phyloP scores from a whole-genome alignment of 1,284 basidiomycete genomes.

The Rhodotorula sp. region DNA sequence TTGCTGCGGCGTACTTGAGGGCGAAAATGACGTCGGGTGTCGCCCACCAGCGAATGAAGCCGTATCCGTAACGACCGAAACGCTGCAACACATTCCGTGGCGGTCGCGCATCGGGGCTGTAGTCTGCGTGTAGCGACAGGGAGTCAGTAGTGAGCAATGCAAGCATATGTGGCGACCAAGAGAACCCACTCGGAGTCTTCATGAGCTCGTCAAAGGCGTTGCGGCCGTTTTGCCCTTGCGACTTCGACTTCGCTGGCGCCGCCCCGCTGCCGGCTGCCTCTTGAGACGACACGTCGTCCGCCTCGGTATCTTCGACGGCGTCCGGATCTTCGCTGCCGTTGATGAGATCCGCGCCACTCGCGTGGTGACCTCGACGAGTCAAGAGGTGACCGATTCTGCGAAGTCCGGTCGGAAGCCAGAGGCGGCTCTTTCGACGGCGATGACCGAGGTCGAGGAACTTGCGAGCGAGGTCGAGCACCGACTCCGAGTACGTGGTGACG shows the following conservation, averaged over 20 bases:
- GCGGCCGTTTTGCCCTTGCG: not conserved
- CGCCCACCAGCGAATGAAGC: conserved; percentile 52
- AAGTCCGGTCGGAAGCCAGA: conserved; percentile 59
- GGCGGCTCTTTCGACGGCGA: conserved; percentile 52
- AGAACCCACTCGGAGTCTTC: not conserved
- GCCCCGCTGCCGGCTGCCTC: not conserved
- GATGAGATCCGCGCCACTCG: conserved; percentile 38
- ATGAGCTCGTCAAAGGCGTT: not conserved
- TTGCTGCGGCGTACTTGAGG: conserved; percentile 59
- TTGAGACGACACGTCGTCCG: not conserved
- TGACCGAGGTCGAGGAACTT: conserved; percentile 52
- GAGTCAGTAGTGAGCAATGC: not conserved
- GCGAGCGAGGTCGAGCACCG: conserved; percentile 55
- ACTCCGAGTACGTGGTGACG: conserved; percentile 53
- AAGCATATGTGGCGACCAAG: not conserved
- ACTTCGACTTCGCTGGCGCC: not conserved
- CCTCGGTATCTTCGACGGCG: conserved; percentile 22
- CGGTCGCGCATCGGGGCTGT: conserved; percentile 56
- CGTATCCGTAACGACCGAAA: conserved; percentile 50
- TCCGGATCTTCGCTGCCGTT: conserved; percentile 42
- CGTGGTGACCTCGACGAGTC: conserved; percentile 29
- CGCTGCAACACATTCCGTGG: conserved; percentile 54
- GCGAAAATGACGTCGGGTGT: conserved; percentile 58
- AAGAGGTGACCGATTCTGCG: conserved; percentile 51
- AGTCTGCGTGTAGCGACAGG: conserved; percentile 44